These are phyloP conservation scores for Musa schizocarpa DNA, from an alignment of 176 grass and related monocot genomes.

Conservation along the genomic window DNA sequence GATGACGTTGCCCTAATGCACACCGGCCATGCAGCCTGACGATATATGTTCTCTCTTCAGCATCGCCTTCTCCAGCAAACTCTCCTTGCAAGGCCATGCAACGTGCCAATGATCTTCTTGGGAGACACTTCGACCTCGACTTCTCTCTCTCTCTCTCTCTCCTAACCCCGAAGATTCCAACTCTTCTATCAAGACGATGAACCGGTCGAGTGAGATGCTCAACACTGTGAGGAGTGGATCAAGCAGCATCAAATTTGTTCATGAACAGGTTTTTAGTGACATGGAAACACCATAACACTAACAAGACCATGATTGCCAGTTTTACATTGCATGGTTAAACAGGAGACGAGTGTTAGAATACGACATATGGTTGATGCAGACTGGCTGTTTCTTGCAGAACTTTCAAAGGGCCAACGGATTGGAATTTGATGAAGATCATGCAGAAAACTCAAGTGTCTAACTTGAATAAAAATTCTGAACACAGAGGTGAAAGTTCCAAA, in stretches of 20 bases:
- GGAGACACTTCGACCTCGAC: too few relatives aligned
- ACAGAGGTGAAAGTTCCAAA: constrained; percentile 24
- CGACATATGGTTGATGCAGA: constrained; percentile 70
- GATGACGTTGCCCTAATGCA: too few relatives aligned
- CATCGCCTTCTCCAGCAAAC: too few relatives aligned
- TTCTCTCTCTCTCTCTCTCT: too few relatives aligned
- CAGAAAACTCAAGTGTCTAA: constrained; percentile 16
- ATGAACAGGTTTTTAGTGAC: constrained; percentile 70
- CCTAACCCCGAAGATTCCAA: too few relatives aligned
- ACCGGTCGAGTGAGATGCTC: too few relatives aligned
- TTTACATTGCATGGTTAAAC: constrained; percentile 40
- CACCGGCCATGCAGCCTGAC: too few relatives aligned
- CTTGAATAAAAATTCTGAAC: constrained; percentile 13
- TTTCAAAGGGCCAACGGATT: constrained; percentile 30
- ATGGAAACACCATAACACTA: constrained; percentile 30
- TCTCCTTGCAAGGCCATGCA: too few relatives aligned
- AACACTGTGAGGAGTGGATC: too few relatives aligned
- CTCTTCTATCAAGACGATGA: too few relatives aligned
- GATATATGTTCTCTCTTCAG: too few relatives aligned
- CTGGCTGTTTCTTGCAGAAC: constrained; percentile 71
- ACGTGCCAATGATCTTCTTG: too few relatives aligned
- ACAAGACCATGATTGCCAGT: constrained; percentile 32
- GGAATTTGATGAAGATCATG: constrained; percentile 15
- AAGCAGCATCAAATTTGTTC: constrained; percentile 25
- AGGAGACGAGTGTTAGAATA: constrained; percentile 33